A percentile compares a stretch with the other conserved stretches of the same genome.
phyloP scores from a whole-genome alignment of 176 grass and related monocot genomes.

The Otatea glauca region DNA sequence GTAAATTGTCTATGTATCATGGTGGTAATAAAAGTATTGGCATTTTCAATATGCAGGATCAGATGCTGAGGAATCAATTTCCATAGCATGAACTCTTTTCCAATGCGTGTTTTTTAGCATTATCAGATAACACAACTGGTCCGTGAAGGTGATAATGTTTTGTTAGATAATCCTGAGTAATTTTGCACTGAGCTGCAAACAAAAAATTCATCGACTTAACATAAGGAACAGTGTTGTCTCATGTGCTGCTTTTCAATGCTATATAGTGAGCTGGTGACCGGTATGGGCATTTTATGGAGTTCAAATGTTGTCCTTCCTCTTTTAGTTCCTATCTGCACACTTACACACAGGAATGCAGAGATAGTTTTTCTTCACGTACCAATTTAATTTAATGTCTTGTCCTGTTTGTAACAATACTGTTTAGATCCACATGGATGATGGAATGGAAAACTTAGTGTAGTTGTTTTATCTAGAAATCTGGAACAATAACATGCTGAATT shows the following conservation, averaged over 20 bases:
- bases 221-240: background rate
- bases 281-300: background rate
- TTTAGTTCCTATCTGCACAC: constrained; percentile 6
- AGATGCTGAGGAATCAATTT: constrained; percentile 13
- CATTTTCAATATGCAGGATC: constrained; percentile 47
- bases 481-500: background rate
- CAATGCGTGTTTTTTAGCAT: background rate
- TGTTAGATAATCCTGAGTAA: constrained; percentile 10
- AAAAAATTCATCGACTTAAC: background rate
- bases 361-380: background rate
- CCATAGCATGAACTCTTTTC: constrained; percentile 37
- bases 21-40: background rate
- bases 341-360: background rate
- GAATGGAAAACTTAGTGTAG: background rate
- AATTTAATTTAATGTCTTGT: background rate
- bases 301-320: background rate
- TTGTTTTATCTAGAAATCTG: background rate
- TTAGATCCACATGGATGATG: background rate
- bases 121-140: constrained; percentile 6
- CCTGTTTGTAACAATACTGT: background rate
- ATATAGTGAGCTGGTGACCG: background rate
- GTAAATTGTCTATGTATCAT: background rate
- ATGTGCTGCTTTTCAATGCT: background rate
- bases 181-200: constrained; percentile 6
- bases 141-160: constrained; percentile 16